Evolutionary conservation across 2,329 filamentous ascomycete species (phyloP).

Genomic region (Pseudocercospora fuligena): DNA sequence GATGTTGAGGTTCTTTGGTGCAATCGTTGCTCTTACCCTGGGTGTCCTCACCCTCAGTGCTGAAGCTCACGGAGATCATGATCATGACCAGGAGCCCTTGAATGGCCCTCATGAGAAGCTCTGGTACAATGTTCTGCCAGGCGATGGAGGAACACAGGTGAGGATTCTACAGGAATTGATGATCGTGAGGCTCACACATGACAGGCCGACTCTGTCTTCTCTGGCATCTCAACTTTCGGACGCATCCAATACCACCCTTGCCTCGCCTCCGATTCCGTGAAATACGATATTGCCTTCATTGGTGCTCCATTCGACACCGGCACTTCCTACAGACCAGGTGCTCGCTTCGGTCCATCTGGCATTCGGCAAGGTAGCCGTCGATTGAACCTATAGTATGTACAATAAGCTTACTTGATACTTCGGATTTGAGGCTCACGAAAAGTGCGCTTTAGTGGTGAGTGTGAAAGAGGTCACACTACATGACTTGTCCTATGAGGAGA

Average conservation of each 20-base stretch:
- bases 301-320: conserved; percentile 58
- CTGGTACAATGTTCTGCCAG: conserved; percentile 83
- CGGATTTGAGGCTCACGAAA: conserved; percentile 53
- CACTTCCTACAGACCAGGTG: conserved; percentile 53
- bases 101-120: conserved; percentile 73
- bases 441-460: conserved; percentile 60
- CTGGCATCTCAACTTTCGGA: conserved; percentile 84
- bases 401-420: conserved; percentile 32
- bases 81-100: conserved; percentile 63
- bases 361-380: conserved; percentile 87
- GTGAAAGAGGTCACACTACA: too few species aligned
- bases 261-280: conserved; percentile 68
- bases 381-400: conserved; percentile 81
- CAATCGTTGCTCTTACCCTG: conserved; percentile 47
- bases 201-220: conserved; percentile 85
- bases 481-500: neutral
- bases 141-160: conserved; percentile 85
- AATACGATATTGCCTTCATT: conserved; percentile 63
- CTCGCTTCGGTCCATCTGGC: conserved; percentile 81
- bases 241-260: conserved; percentile 79
- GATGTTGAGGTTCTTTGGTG: conserved; percentile 33
- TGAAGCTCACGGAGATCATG: conserved; percentile 60
- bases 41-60: conserved; percentile 42
- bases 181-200: neutral
- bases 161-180: neutral